Conservation (phyloP, 768 basidiomycete genomes). For the Xerocomellus chrysenteron region DNA sequence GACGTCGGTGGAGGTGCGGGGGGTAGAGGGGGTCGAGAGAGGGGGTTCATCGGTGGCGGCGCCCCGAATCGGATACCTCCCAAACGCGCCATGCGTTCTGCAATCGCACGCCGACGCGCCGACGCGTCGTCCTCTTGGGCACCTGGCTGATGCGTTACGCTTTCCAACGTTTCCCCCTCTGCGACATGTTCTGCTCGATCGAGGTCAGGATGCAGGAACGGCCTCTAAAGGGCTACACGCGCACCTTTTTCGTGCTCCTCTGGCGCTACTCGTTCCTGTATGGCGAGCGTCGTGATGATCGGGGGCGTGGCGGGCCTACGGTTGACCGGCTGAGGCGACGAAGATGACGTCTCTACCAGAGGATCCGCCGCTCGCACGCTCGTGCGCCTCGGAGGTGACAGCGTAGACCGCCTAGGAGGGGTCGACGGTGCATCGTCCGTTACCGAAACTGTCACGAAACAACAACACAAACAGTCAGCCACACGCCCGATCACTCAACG, state of each 20-base stretch:
- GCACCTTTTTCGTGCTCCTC: slow-evolving; percentile 12
- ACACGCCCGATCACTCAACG: neutral
- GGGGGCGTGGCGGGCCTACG: slow-evolving; percentile 22
- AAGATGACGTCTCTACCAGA: slow-evolving; percentile 8
- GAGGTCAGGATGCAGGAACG: neutral
- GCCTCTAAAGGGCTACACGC: neutral
- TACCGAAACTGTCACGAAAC: slow-evolving; percentile 8
- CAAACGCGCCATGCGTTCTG: slow-evolving; percentile 92
- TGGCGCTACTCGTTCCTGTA: slow-evolving; percentile 5
- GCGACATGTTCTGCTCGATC: neutral
- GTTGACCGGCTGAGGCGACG: slow-evolving; percentile 13
- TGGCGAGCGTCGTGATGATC: slow-evolving; percentile 22
- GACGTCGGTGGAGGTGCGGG: slow-evolving; percentile 38
- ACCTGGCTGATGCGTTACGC: slow-evolving; percentile 11
- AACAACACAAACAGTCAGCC: slow-evolving; percentile 1
- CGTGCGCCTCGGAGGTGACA: slow-evolving; percentile 24
- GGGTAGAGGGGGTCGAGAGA: slow-evolving; percentile 38
- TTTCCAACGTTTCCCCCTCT: slow-evolving; percentile 14
- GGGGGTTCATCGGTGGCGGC: slow-evolving; percentile 46
- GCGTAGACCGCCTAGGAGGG: slow-evolving; percentile 20
- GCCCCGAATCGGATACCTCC: slow-evolving; percentile 84
- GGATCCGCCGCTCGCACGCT: slow-evolving; percentile 17
- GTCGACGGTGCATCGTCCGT: slow-evolving; percentile 10
- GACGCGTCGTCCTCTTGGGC: slow-evolving; percentile 47
- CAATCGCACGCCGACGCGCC: slow-evolving; percentile 66